Evolutionary conservation across 768 basidiomycete genomes (phyloP).

Genomic region (Butyriboletus loyo): DNA sequence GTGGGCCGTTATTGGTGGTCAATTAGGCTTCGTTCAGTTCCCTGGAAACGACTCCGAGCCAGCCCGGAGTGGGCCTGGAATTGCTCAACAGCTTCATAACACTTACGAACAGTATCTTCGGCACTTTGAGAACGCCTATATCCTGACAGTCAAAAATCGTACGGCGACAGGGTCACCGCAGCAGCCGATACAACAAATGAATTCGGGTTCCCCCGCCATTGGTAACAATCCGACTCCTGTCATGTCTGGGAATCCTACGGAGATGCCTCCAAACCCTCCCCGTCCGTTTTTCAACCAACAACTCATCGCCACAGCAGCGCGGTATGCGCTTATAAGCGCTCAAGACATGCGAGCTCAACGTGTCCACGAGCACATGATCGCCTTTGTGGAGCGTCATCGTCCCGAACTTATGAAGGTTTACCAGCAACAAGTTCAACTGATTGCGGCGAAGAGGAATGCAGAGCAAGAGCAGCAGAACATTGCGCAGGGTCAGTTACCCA

Average conservation of each 20-base stretch:
- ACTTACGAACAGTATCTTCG: constrained; percentile 59
- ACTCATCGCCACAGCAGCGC: constrained; percentile 44
- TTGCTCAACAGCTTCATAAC: constrained; percentile 56
- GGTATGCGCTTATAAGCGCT: constrained; percentile 43
- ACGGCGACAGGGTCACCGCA: constrained; percentile 7
- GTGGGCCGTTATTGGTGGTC: constrained; percentile 68
- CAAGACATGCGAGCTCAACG: constrained; percentile 52
- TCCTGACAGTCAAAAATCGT: constrained; percentile 36
- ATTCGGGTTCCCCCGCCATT: constrained; percentile 4
- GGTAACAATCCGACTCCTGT: constrained; percentile 9
- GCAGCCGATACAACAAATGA: constrained; percentile 14
- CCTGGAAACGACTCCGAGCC: constrained; percentile 60
- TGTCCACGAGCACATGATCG: constrained; percentile 49
- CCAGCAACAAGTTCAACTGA: constrained; percentile 24
- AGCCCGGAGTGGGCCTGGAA: constrained; percentile 56
- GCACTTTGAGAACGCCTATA: constrained; percentile 55
- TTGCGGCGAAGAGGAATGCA: constrained; percentile 18
- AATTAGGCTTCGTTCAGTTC: constrained; percentile 63
- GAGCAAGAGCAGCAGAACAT: constrained; percentile 25
- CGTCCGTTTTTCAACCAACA: constrained; percentile 21
- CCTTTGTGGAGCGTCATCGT: constrained; percentile 56
- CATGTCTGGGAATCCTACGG: constrained; percentile 18
- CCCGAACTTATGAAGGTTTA: constrained; percentile 22
- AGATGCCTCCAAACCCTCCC: constrained; percentile 15
- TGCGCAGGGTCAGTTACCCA: constrained; percentile 16